Evolutionary conservation across 495 filamentous ascomycete genomes (phyloP), one percentile per base, ranked within the genome.

Genomic region (Halenospora varia): DNA sequence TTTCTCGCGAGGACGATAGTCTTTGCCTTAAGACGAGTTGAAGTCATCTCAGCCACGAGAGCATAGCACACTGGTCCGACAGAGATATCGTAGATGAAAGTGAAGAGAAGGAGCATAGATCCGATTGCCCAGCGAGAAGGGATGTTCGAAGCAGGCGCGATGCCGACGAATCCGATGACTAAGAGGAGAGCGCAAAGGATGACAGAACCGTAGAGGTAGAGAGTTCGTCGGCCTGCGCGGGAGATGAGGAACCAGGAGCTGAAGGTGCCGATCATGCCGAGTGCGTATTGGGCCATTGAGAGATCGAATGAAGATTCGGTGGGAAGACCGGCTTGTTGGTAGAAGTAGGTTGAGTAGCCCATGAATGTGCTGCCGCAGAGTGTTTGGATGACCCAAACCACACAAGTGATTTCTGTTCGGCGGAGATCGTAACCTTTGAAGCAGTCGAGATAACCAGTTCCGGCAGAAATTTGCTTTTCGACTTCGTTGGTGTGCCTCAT

Each of bases 311-410:
- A 71, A 45, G 77, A 71, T 13, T 67, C 68, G 1, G 75, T 60
- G 35, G 69, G 62, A 15, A 90, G 74, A 2, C 88, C 88, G 2
- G 87, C 88, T 60, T 84, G 79, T 60, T 85, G 71, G 65, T 85
- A 79, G 68, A 90, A 88, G 60, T 88, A 86, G 25, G 85, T 83
- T 10, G 80, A 83, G 64, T 86, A 88, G 41, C 83, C 83, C 51
- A 82, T 83, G 67, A 92, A 81, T 1, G 82, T 79, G 55, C 84
- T 85, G 10, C 88, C 88, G 51, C 78, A 84, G 17, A 90, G 70
- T 17, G 83, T 82, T 68, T 91, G 88, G 25, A 88, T 85, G 8
- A 83, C 74, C 85, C 86, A 92, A 53, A 78, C 75, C 65, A 84
- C 75, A 67, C 81, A 85, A 52, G 81, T 78, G 56, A 88, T 85